These are phyloP conservation scores for Blastocladiella britannica DNA, from an alignment of 192 early-diverging fungal species.

Conservation along the genomic window DNA sequence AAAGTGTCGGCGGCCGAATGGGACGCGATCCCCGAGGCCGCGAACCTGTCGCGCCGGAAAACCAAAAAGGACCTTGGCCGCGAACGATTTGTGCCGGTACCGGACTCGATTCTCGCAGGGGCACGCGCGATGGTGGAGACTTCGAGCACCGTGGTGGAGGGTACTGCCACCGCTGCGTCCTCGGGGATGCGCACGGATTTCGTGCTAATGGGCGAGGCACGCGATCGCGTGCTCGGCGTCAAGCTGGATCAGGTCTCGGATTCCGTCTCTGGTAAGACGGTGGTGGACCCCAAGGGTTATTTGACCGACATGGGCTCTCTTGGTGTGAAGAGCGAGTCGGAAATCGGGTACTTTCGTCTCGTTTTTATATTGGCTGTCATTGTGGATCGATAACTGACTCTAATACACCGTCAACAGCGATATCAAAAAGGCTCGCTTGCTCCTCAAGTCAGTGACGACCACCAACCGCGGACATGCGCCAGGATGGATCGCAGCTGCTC, in stretches of 20 bases:
- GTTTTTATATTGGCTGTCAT: too few relatives aligned
- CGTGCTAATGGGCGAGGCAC: slow-evolving; percentile 73
- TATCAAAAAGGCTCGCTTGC: slow-evolving; percentile 68
- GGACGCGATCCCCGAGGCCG: slow-evolving; percentile 39
- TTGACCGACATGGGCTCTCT: slow-evolving; percentile 76
- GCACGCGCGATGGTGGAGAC: too few relatives aligned
- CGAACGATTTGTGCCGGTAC: slow-evolving; percentile 22
- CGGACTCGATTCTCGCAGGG: slow-evolving; percentile 33
- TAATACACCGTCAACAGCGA: too few relatives aligned
- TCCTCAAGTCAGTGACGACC: slow-evolving; percentile 72
- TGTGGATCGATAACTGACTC: too few relatives aligned
- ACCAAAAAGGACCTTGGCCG: slow-evolving; percentile 10
- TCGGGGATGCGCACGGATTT: slow-evolving; percentile 72
- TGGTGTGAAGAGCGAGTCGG: slow-evolving; percentile 54
- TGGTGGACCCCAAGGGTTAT: slow-evolving; percentile 88
- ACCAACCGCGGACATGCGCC: slow-evolving; percentile 92
- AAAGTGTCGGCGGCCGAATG: slow-evolving; percentile 70
- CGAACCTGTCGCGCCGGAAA: slow-evolving; percentile 11
- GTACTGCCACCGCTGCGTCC: too few relatives aligned
- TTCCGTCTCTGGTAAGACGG: slow-evolving; percentile 65
- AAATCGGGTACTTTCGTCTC: slow-evolving; percentile 33
- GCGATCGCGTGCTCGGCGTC: slow-evolving; percentile 73
- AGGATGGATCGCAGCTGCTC: slow-evolving; percentile 95
- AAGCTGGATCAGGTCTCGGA: slow-evolving; percentile 84
- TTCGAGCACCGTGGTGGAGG: too few relatives aligned